Percentiles rank a stretch among this genome's conserved stretches.
Conservation (phyloP, 495 filamentous ascomycete species). For the Penicillium fimorum region DNA sequence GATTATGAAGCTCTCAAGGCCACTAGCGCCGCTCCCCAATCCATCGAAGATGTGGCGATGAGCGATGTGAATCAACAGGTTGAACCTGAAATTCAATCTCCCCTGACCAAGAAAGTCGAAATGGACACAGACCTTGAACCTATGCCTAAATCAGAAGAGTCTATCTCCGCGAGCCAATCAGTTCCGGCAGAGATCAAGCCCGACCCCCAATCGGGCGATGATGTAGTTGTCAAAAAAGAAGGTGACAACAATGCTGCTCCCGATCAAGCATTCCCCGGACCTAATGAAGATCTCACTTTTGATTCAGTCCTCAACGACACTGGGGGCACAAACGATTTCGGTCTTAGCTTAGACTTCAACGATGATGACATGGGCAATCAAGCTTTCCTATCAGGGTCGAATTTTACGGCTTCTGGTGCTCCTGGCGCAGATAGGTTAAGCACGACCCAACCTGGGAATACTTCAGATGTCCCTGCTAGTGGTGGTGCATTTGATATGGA, state of each 20-base stretch:
- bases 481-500: slow-evolving; percentile 47
- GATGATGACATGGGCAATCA: slow-evolving; percentile 47
- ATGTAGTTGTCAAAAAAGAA: slow-evolving; percentile 27
- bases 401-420: slow-evolving; percentile 28
- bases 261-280: slow-evolving; percentile 22
- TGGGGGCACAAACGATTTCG: slow-evolving; percentile 38
- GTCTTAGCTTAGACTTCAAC: slow-evolving; percentile 48
- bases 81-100: slow-evolving; percentile 17
- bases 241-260: slow-evolving; percentile 16
- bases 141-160: slow-evolving; percentile 21
- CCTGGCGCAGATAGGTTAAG: slow-evolving; percentile 19
- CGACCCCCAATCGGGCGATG: slow-evolving; percentile 16
- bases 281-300: slow-evolving; percentile 39
- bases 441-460: slow-evolving; percentile 30
- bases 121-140: slow-evolving; percentile 9
- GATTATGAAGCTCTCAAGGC: slow-evolving; percentile 44
- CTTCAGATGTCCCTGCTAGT: slow-evolving; percentile 32
- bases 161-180: slow-evolving; percentile 9
- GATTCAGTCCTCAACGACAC: slow-evolving; percentile 39
- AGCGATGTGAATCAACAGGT: slow-evolving; percentile 23
- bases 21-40: slow-evolving; percentile 32
- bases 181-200: slow-evolving; percentile 17
- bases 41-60: slow-evolving; percentile 35
- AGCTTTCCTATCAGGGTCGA: slow-evolving; percentile 41
- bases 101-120: slow-evolving; percentile 18